Percentiles rank a stretch among this genome's conserved stretches.
Evolutionary conservation across 352 stramenopile genomes (phyloP).

Genomic region (Peronospora belbahrii): DNA sequence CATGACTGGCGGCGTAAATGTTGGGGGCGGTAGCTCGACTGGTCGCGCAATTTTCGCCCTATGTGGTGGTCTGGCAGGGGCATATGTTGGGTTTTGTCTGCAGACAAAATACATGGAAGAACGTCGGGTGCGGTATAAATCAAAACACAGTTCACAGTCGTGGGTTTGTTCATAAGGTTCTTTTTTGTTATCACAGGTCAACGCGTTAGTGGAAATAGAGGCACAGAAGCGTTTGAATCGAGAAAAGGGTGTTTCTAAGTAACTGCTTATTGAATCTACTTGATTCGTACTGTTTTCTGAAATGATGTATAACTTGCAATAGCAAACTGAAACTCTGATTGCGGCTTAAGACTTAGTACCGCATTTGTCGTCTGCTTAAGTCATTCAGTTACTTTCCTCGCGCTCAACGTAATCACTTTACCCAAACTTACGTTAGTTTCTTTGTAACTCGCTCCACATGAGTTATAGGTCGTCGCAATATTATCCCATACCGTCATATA

Average conservation of each 20-base stretch:
- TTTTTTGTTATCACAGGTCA: conserved; percentile 31
- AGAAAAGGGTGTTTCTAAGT: conserved; percentile 21
- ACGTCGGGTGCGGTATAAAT: conserved; percentile 33
- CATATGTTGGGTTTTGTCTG: conserved; percentile 77
- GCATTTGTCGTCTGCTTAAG: no score
- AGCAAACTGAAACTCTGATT: no score
- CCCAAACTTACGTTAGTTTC: no score
- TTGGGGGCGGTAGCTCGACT: conserved; percentile 62
- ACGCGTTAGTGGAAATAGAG: conserved; percentile 48
- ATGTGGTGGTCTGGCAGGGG: conserved; percentile 54
- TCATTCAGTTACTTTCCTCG: no score
- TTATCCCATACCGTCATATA: no score
- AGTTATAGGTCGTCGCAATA: no score
- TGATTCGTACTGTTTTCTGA: no score
- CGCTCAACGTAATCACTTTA: no score
- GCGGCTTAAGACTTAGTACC: no score
- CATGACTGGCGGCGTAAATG: conserved; percentile 55
- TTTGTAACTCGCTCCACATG: no score
- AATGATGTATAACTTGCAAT: no score
- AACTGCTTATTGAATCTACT: no score
- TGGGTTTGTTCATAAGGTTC: conserved; percentile 1
- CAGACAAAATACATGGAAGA: conserved; percentile 83
- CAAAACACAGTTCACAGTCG: not conserved
- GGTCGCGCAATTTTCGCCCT: conserved; percentile 61
- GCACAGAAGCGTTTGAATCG: conserved; percentile 52